Conservation (phyloP, 2,329 filamentous ascomycete species). For the Fusarium udum region DNA sequence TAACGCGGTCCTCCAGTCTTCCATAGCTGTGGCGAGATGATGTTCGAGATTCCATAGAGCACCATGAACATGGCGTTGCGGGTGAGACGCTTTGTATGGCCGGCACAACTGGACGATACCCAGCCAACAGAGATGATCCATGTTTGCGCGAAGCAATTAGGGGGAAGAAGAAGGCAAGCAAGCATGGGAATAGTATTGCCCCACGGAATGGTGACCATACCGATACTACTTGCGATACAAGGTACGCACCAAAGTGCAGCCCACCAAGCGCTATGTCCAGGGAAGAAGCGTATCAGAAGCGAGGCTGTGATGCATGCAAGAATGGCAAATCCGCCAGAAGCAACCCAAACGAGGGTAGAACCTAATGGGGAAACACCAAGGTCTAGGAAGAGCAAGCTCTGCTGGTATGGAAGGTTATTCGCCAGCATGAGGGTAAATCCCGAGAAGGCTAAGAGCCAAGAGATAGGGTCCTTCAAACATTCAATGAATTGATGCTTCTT, state of each 20-base stretch:
- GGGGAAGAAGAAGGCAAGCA: not conserved
- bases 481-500: not conserved
- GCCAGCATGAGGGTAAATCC: not conserved
- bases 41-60: not conserved
- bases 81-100: not conserved
- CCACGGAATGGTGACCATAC: not conserved
- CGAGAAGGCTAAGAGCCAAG: not conserved
- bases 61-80: conserved; percentile 1
- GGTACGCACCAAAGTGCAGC: conserved; percentile 36
- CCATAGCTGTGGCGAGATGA: conserved; percentile 40
- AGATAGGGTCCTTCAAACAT: not conserved
- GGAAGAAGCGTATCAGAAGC: conserved; percentile 24
- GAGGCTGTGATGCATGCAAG: conserved; percentile 27
- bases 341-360: not conserved
- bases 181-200: not conserved
- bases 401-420: not conserved
- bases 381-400: not conserved
- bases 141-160: not conserved
- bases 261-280: conserved; percentile 34
- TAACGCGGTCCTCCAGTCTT: conserved; percentile 24
- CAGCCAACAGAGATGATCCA: conserved; percentile 3
- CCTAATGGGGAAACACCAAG: not conserved
- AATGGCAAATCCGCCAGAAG: not conserved
- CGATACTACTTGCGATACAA: conserved; percentile 31
- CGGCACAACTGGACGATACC: not conserved